A percentile compares a stretch with the other conserved stretches of the same genome.
phyloP scores from a whole-genome alignment of 345 rosid species.

The Odontarrhena argentea region DNA sequence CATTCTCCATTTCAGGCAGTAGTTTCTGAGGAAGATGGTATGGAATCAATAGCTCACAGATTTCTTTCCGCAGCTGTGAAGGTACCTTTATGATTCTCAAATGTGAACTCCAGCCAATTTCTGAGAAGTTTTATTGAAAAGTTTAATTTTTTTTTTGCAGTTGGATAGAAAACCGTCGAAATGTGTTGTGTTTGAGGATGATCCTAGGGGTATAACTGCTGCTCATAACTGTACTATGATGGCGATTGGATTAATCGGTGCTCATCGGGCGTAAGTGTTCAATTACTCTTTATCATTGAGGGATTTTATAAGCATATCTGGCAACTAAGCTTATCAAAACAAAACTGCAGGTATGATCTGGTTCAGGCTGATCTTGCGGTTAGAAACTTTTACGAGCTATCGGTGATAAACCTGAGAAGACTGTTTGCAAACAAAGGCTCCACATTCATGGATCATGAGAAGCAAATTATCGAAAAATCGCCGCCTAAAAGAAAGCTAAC shows the following conservation, averaged over 20 bases:
- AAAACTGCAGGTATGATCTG: conserved; percentile 72
- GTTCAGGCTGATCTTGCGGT: conserved; percentile 95
- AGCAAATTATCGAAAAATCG: conserved; percentile 71
- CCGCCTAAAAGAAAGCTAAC: conserved; percentile 84
- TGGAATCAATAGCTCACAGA: conserved; percentile 93
- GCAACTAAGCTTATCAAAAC: conserved; percentile 21
- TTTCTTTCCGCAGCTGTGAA: conserved; percentile 92
- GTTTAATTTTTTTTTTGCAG: conserved; percentile 44
- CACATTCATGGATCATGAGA: conserved; percentile 84
- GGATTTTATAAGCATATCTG: background rate
- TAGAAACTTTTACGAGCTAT: conserved; percentile 76
- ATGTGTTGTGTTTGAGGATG: conserved; percentile 94
- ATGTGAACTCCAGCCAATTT: conserved; percentile 2
- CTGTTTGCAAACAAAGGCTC: conserved; percentile 89
- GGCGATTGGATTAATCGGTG: conserved; percentile 87
- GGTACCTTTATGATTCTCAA: conserved; percentile 47
- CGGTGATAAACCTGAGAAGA: conserved; percentile 88
- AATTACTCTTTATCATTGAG: background rate
- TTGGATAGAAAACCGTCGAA: conserved; percentile 93
- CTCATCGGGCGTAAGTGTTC: conserved; percentile 78
- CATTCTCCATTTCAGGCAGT: conserved; percentile 56
- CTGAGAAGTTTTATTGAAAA: conserved; percentile 9
- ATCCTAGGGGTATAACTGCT: conserved; percentile 85
- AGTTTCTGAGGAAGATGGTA: conserved; percentile 94
- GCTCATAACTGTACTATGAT: conserved; percentile 99